A percentile compares a stretch with the other conserved stretches of the same genome.
Evolutionary conservation across 768 basidiomycete genomes (phyloP).

Genomic region (Pulveroboletus sp.): DNA sequence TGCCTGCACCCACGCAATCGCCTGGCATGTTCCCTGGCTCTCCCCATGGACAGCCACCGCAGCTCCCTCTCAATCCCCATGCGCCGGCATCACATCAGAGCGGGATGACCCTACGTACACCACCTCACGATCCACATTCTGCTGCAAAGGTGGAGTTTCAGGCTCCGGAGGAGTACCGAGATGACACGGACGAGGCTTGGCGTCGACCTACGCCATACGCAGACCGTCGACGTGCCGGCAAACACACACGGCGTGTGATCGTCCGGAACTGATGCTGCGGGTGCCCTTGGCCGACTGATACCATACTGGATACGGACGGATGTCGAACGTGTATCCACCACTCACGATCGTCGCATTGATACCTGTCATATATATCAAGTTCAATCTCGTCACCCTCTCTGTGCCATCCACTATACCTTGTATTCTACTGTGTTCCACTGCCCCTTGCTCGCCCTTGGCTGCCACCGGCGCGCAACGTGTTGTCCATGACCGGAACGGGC

Average conservation of each 20-base stretch:
- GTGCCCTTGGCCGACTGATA: not conserved
- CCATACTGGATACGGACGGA: not conserved
- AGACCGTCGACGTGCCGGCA: constrained; percentile 72
- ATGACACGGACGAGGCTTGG: constrained; percentile 69
- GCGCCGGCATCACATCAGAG: constrained; percentile 22
- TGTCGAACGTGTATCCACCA: not conserved
- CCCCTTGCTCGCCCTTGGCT: too few relatives aligned
- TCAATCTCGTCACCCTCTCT: constrained; percentile 17
- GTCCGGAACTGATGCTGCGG: constrained; percentile 35
- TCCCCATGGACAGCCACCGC: constrained; percentile 30
- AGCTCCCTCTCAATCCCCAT: constrained; percentile 33
- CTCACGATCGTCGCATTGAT: constrained; percentile 17
- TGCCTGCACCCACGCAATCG: constrained; percentile 23
- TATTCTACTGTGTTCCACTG: constrained; percentile 13
- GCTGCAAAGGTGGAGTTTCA: constrained; percentile 28
- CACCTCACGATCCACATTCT: constrained; percentile 42
- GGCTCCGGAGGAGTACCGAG: constrained; percentile 44
- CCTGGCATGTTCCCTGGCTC: constrained; percentile 27
- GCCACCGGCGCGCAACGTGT: too few relatives aligned
- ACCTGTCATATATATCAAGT: constrained; percentile 14
- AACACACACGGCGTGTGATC: constrained; percentile 72
- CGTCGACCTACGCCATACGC: constrained; percentile 66
- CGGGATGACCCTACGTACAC: constrained; percentile 38
- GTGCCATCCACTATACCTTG: constrained; percentile 19
- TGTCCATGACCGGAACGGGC: too few relatives aligned